Conservation (phyloP, 75 land plant species). For the Adiantum capillusveneris region DNA sequence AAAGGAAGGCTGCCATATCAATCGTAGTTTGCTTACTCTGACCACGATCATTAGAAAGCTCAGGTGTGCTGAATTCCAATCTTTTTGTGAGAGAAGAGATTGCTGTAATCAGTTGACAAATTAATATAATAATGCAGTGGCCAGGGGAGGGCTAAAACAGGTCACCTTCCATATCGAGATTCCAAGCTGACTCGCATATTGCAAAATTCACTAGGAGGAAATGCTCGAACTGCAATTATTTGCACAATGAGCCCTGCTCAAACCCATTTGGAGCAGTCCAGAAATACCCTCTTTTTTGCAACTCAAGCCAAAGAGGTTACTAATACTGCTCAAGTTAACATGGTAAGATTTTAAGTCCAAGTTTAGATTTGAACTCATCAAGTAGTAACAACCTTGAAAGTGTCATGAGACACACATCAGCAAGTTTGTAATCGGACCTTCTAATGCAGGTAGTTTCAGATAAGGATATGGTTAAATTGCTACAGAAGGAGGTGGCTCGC, state of each 20-base stretch:
- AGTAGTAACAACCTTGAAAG: not conserved
- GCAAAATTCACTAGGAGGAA: slow-evolving; percentile 89
- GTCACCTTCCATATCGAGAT: slow-evolving; percentile 90
- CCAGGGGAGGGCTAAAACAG: slow-evolving; percentile 64
- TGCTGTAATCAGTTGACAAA: no score
- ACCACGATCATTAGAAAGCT: slow-evolving; percentile 93
- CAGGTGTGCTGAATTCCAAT: slow-evolving; percentile 68
- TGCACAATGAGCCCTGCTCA: slow-evolving; percentile 98
- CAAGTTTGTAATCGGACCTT: no score
- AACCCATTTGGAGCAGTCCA: slow-evolving; percentile 86
- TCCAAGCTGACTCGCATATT: slow-evolving; percentile 93
- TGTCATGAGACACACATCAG: no score
- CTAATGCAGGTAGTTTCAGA: slow-evolving; percentile 53
- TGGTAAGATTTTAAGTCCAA: slow-evolving; percentile 38
- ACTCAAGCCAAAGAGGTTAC: slow-evolving; percentile 93
- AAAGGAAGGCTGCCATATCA: slow-evolving; percentile 98
- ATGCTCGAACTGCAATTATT: slow-evolving; percentile 95
- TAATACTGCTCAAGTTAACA: slow-evolving; percentile 86
- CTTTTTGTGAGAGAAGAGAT: no score
- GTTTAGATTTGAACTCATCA: not conserved
- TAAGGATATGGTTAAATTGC: slow-evolving; percentile 86
- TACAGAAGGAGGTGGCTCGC: slow-evolving; percentile 89
- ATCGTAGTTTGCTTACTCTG: slow-evolving; percentile 89
- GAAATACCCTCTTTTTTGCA: slow-evolving; percentile 92
- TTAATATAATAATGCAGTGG: slow-evolving; percentile 18